Evolutionary conservation across 2,329 filamentous ascomycete genomes (phyloP).

Genomic region (Hypoxylon sp.): DNA sequence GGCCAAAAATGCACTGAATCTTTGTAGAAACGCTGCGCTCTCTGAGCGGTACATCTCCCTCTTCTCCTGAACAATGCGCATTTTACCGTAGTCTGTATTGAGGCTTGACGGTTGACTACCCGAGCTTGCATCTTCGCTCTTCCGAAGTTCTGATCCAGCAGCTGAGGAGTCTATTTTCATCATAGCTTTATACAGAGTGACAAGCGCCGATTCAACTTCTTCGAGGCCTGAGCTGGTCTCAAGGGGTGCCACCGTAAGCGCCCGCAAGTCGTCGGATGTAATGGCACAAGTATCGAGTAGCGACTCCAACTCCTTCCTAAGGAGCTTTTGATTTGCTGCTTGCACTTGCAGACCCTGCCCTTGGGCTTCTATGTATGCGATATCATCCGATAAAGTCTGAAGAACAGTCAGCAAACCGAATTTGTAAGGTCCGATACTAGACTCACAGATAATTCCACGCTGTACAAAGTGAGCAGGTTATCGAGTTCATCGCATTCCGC

Average conservation of each 20-base stretch:
- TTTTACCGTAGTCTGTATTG: constrained; percentile 84
- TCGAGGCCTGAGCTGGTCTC: constrained; percentile 79
- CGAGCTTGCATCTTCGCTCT: constrained; percentile 65
- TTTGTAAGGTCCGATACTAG: background rate
- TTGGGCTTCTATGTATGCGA: constrained; percentile 97
- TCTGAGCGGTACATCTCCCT: constrained; percentile 89
- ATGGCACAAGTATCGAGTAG: constrained; percentile 94
- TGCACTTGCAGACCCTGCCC: constrained; percentile 97
- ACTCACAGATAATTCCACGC: constrained; percentile 90
- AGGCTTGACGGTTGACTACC: constrained; percentile 66
- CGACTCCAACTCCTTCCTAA: constrained; percentile 90
- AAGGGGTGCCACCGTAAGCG: constrained; percentile 80
- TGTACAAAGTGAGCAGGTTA: constrained; percentile 92
- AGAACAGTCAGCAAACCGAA: constrained; percentile 46
- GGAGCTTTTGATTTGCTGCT: constrained; percentile 94
- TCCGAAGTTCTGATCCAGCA: constrained; percentile 66
- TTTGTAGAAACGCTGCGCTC: constrained; percentile 80
- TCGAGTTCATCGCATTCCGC: constrained; percentile 96
- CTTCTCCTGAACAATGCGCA: constrained; percentile 95
- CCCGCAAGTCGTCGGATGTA: constrained; percentile 79
- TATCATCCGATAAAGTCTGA: constrained; percentile 93
- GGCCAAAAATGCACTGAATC: constrained; percentile 86
- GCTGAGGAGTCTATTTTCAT: constrained; percentile 90
- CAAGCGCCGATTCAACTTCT: constrained; percentile 82
- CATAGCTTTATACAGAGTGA: constrained; percentile 92